Percentiles rank a stretch among this genome's conserved stretches.
Conservation (phyloP, 352 stramenopile genomes). For the Phytophthora hibernalis region DNA sequence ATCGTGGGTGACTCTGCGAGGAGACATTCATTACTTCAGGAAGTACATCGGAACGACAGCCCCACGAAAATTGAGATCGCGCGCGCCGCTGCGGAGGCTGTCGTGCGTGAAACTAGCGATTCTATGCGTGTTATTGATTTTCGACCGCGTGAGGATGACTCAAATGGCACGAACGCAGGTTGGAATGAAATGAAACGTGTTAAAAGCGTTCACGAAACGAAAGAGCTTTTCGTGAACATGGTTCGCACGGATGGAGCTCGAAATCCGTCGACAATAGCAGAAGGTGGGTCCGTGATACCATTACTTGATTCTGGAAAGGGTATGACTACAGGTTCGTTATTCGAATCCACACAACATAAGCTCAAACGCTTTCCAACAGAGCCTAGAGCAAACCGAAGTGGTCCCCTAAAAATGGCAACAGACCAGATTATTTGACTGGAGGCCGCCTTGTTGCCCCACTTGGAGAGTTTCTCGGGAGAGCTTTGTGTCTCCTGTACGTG, state of each 20-base stretch:
- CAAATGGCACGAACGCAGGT: neutral
- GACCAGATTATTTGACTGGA: constrained; percentile 69
- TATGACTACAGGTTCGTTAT: constrained; percentile 1
- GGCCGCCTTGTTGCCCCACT: constrained; percentile 64
- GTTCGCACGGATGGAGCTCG: constrained; percentile 15
- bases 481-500: constrained; percentile 90
- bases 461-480: constrained; percentile 72
- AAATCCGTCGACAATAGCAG: constrained; percentile 4
- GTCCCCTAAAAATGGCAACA: constrained; percentile 20
- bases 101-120: constrained; percentile 11
- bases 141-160: constrained; percentile 5
- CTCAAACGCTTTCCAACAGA: constrained; percentile 36
- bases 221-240: constrained; percentile 61
- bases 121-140: constrained; percentile 15
- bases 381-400: constrained; percentile 3
- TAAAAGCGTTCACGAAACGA: constrained; percentile 63
- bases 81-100: constrained; percentile 21
- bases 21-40: constrained; percentile 10
- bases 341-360: constrained; percentile 17
- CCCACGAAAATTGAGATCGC: constrained; percentile 13
- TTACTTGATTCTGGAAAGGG: constrained; percentile 17
- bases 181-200: constrained; percentile 32
- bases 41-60: constrained; percentile 8
- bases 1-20: constrained; percentile 10
- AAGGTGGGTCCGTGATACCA: neutral